Conservation (phyloP, 768 basidiomycete genomes). For the Tulasnella sp. region DNA sequence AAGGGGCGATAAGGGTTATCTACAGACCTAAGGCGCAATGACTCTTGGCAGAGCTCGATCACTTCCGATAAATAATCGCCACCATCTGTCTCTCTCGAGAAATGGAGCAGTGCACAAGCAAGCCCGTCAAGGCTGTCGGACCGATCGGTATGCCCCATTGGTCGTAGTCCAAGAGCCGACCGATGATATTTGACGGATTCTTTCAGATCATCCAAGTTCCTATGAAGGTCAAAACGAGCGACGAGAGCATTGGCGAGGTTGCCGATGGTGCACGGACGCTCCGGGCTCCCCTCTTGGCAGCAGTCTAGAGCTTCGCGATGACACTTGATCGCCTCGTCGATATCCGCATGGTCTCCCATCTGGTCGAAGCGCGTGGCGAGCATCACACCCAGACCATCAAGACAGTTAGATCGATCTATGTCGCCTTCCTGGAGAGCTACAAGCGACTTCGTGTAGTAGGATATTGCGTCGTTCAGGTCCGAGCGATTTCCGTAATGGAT, state of each 20-base stretch:
- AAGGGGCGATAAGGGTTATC: not conserved
- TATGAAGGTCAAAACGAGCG: not conserved
- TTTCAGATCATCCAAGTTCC: not conserved
- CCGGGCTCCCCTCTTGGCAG: not conserved
- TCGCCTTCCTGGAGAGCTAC: not conserved
- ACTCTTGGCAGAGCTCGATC: not conserved
- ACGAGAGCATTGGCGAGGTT: not conserved
- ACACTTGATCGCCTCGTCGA: not conserved
- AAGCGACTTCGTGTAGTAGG: not conserved
- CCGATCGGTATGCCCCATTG: not conserved
- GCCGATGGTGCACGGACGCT: not conserved
- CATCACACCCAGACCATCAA: not conserved
- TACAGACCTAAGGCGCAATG: not conserved
- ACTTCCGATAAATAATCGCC: not conserved
- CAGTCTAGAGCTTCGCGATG: not conserved
- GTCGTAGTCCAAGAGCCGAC: not conserved
- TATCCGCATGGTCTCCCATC: not conserved
- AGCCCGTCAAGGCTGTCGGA: not conserved
- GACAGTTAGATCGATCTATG: not conserved
- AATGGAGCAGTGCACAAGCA: not conserved
- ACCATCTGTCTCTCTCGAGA: not conserved
- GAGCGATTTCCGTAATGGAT: too few relatives aligned
- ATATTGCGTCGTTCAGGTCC: not conserved
- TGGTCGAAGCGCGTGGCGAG: not conserved
- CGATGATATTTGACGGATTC: not conserved